Conservation (phyloP, 805 yeast species). For the Cephaloascus albidus region DNA sequence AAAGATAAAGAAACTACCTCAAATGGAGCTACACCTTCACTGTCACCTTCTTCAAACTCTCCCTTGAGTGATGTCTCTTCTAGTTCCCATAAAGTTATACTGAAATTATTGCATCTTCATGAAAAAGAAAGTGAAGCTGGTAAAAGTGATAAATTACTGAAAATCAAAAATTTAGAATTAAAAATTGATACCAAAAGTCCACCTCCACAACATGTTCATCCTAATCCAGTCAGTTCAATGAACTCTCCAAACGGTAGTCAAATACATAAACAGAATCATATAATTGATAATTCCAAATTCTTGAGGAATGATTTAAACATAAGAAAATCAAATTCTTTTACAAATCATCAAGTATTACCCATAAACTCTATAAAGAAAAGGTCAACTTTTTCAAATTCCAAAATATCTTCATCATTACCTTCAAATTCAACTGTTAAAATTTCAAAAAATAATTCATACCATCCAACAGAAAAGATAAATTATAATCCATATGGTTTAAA, state of each 20-base stretch:
- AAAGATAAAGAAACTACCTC: neutral
- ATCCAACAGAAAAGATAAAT: constrained; percentile 25
- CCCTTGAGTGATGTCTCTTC: neutral
- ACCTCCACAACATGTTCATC: no score
- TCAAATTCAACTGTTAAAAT: no score
- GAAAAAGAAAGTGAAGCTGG: no score
- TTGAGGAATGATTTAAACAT: neutral
- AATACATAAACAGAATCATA: neutral
- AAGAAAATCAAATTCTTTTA: neutral
- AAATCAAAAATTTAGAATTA: no score
- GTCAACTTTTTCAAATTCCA: neutral
- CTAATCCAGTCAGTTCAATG: no score
- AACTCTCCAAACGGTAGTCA: no score
- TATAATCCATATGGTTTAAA: constrained; percentile 61
- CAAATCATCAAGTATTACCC: neutral
- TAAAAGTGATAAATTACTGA: no score
- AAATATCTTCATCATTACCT: neutral
- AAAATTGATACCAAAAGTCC: no score
- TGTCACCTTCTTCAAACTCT: no score
- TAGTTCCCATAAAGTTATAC: neutral
- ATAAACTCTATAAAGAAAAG: neutral
- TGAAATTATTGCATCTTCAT: no score
- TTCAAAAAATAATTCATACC: neutral
- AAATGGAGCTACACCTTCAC: neutral
- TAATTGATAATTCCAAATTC: neutral